These are phyloP conservation scores for Talaromyces liani DNA, from an alignment of 495 filamentous ascomycete genomes.

Conservation along the genomic window DNA sequence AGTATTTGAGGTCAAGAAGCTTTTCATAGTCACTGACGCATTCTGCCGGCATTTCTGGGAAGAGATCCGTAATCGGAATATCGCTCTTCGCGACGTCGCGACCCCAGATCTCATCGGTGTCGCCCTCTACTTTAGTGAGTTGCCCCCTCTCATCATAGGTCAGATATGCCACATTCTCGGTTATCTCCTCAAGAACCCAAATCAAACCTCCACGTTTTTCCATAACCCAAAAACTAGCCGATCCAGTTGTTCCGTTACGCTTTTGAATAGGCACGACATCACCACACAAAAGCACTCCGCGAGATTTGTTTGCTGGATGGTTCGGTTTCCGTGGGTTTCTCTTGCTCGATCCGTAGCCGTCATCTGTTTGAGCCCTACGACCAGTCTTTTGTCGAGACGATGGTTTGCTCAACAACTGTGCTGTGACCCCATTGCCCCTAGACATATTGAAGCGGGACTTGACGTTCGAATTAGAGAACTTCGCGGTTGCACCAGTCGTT, in stretches of 20 bases:
- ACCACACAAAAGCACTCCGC: slow-evolving; percentile 88
- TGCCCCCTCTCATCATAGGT: slow-evolving; percentile 65
- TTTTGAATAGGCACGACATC: slow-evolving; percentile 97
- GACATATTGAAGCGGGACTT: slow-evolving; percentile 31
- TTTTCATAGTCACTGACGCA: slow-evolving; percentile 56
- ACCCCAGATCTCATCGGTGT: slow-evolving; percentile 74
- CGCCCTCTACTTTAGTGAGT: slow-evolving; percentile 59
- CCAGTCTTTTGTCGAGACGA: slow-evolving; percentile 57
- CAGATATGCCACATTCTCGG: slow-evolving; percentile 79
- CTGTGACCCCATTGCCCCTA: slow-evolving; percentile 73
- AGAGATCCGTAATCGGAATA: slow-evolving; percentile 62
- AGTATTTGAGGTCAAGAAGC: slow-evolving; percentile 63
- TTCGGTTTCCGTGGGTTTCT: slow-evolving; percentile 41
- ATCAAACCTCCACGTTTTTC: slow-evolving; percentile 91
- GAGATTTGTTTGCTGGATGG: slow-evolving; percentile 65
- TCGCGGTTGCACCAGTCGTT: slow-evolving; percentile 39
- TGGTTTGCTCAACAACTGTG: slow-evolving; percentile 78
- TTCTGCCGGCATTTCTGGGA: slow-evolving; percentile 75
- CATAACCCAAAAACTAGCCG: slow-evolving; percentile 96
- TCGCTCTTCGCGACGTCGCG: slow-evolving; percentile 55
- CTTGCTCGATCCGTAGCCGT: slow-evolving; percentile 62
- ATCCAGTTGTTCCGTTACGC: slow-evolving; percentile 81
- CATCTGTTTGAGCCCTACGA: slow-evolving; percentile 62
- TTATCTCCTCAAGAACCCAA: slow-evolving; percentile 97
- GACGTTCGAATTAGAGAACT: slow-evolving; percentile 26